These are phyloP conservation scores for Alternaria conjuncta DNA, from an alignment of 2,329 filamentous ascomycete genomes.

Conservation along the genomic window DNA sequence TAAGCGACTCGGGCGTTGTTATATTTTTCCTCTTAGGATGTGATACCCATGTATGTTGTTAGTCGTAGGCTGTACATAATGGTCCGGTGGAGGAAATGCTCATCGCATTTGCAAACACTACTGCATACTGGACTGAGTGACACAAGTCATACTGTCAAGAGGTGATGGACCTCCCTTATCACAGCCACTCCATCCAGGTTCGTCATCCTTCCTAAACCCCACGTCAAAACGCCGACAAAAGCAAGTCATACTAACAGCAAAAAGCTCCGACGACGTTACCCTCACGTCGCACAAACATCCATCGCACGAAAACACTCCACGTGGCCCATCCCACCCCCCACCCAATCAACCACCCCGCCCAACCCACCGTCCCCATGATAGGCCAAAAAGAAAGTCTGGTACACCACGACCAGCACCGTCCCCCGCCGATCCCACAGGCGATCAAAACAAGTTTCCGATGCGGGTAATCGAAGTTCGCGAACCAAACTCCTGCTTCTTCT, in stretches of 20 bases:
- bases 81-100: neutral
- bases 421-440: neutral
- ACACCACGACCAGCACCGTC: neutral
- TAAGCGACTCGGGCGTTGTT: neutral
- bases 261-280: neutral
- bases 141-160: neutral
- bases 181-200: neutral
- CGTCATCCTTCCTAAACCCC: neutral
- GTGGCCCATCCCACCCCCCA: neutral
- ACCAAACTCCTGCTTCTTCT: neutral
- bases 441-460: neutral
- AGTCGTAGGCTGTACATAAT: neutral
- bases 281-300: neutral
- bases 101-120: neutral
- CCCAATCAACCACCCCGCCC: neutral
- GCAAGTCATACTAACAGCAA: neutral
- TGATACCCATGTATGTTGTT: constrained; percentile 26
- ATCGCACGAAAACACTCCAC: neutral
- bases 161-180: neutral
- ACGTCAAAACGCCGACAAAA: neutral
- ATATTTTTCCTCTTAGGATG: constrained; percentile 7
- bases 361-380: neutral
- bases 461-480: constrained; percentile 2
- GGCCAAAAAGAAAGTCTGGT: neutral
- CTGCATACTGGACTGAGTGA: neutral